Percentiles rank a stretch among this genome's conserved stretches.
These are phyloP conservation scores for Hypoxylon sp. DNA, from an alignment of 2,329 filamentous ascomycete species.

Conservation along the genomic window DNA sequence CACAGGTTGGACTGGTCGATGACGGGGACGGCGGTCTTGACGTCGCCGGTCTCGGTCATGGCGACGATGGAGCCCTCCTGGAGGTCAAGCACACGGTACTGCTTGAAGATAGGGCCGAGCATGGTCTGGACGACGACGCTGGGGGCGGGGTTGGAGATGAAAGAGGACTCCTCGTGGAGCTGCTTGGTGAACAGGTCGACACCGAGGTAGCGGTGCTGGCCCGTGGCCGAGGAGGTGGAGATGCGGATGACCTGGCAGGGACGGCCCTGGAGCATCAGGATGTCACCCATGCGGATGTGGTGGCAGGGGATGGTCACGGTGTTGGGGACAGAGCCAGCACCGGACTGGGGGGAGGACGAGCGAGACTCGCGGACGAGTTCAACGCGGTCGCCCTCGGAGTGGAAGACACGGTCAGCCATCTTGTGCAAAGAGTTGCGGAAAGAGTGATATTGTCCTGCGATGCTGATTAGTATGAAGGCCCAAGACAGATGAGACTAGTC, in stretches of 20 bases:
- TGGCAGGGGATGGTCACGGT: constrained; percentile 98
- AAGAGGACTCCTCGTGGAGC: constrained; percentile 97
- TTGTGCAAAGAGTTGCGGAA: constrained; percentile 65
- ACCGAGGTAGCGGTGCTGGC: constrained; percentile 99
- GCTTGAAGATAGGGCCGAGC: constrained; percentile 99
- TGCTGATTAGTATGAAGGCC: constrained; percentile 29
- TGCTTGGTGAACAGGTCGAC: constrained; percentile 99
- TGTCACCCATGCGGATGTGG: constrained; percentile 98
- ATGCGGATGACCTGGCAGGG: constrained; percentile 99
- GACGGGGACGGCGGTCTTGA: constrained; percentile 94
- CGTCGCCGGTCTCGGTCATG: constrained; percentile 98
- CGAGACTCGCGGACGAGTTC: constrained; percentile 58
- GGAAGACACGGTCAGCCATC: constrained; percentile 63
- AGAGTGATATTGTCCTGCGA: constrained; percentile 65
- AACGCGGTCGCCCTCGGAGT: constrained; percentile 57
- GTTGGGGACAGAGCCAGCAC: constrained; percentile 62
- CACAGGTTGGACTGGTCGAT: constrained; percentile 94
- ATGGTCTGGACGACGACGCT: constrained; percentile 99
- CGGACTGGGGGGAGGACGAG: constrained; percentile 46
- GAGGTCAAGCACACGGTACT: constrained; percentile 99
- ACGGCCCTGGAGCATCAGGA: constrained; percentile 97
- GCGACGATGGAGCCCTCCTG: constrained; percentile 84
- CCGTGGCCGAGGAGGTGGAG: constrained; percentile 95
- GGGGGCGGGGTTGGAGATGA: constrained; percentile 95
- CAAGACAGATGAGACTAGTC: not conserved